phyloP scores from a whole-genome alignment of 352 stramenopile species.

The Globisporangium cederbergense region DNA sequence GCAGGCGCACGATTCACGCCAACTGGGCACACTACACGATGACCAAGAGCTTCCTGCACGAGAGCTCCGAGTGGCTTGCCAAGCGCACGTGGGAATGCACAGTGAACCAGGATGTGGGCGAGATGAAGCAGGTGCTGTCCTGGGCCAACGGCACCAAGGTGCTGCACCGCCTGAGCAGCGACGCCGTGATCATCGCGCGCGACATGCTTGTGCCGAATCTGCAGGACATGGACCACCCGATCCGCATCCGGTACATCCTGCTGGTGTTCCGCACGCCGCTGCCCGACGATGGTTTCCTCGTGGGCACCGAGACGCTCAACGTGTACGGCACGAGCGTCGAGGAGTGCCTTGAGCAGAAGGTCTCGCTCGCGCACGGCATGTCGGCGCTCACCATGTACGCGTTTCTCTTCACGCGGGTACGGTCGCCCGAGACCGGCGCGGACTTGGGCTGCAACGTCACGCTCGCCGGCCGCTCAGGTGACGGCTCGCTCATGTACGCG shows the following conservation, averaged over 20 bases:
- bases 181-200: slow-evolving; percentile 26
- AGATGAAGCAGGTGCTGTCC: slow-evolving; percentile 27
- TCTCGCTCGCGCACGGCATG: slow-evolving; percentile 19
- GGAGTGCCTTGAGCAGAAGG: slow-evolving; percentile 24
- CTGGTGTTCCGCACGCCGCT: slow-evolving; percentile 24
- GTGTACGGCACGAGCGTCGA: slow-evolving; percentile 15
- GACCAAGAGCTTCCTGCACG: slow-evolving; percentile 38
- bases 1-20: slow-evolving; percentile 33
- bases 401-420: slow-evolving; percentile 27
- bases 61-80: slow-evolving; percentile 23
- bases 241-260: slow-evolving; percentile 27
- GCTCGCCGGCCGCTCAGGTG: slow-evolving; percentile 27
- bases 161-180: slow-evolving; percentile 22
- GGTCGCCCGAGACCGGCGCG: slow-evolving; percentile 7
- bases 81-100: slow-evolving; percentile 37
- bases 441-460: slow-evolving; percentile 25
- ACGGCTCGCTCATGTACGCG: slow-evolving; percentile 28
- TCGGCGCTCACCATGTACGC: slow-evolving; percentile 34
- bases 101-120: slow-evolving; percentile 20
- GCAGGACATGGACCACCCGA: slow-evolving; percentile 26
- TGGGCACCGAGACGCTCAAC: slow-evolving; percentile 32
- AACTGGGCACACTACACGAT: slow-evolving; percentile 47
- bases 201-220: slow-evolving; percentile 28
- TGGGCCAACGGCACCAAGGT: slow-evolving; percentile 38
- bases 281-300: slow-evolving; percentile 20